Conservation (phyloP, 352 stramenopile genomes). For the Phytophthora melonis region DNA sequence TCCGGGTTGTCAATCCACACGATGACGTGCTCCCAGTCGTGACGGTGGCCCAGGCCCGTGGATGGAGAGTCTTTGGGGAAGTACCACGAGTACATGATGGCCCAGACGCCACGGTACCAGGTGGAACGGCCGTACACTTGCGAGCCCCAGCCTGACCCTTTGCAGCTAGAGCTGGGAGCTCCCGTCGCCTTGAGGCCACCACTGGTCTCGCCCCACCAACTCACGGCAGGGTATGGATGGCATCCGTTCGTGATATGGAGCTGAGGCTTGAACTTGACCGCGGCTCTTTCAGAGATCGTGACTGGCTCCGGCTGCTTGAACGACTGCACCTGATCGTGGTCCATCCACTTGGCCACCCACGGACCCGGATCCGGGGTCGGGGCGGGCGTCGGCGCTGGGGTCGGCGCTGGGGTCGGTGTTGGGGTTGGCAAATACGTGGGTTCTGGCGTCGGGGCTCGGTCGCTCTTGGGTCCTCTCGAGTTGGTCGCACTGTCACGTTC, state of each 20-base stretch:
- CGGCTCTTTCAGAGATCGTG: slow-evolving; percentile 6
- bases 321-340: not conserved
- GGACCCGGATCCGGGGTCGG: not conserved
- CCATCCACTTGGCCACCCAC: slow-evolving; percentile 4
- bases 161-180: not conserved
- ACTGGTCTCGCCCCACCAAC: not conserved
- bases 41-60: slow-evolving; percentile 1
- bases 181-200: not conserved
- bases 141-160: not conserved
- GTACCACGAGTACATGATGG: slow-evolving; percentile 10
- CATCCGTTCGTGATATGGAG: slow-evolving; percentile 1
- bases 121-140: not conserved
- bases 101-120: not conserved
- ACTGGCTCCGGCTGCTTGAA: not conserved
- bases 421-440: not conserved
- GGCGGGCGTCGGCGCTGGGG: not conserved
- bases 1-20: slow-evolving; percentile 16
- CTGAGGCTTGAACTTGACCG: not conserved
- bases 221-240: not conserved
- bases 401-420: slow-evolving; percentile 1
- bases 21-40: slow-evolving; percentile 10
- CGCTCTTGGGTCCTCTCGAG: slow-evolving; percentile 2
- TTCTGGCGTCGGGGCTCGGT: slow-evolving; percentile 7
- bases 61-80: slow-evolving; percentile 6
- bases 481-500: too few relatives aligned